These are phyloP conservation scores for Coleophoma eucalyptorum DNA, from an alignment of 2,329 filamentous ascomycete species.

Conservation along the genomic window DNA sequence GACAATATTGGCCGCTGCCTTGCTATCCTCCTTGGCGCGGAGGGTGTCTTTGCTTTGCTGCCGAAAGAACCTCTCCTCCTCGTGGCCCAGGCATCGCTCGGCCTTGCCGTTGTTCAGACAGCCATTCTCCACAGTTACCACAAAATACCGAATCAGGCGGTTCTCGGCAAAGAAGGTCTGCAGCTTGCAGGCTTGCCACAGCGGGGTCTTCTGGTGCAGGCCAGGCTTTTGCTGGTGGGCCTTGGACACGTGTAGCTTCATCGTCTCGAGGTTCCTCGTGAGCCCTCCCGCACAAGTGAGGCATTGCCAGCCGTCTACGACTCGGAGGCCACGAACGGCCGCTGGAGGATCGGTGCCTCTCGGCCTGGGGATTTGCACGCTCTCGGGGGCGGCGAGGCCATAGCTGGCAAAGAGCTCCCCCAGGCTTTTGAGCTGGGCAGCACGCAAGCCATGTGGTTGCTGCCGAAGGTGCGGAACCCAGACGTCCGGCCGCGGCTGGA, in stretches of 20 bases:
- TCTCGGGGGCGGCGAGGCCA: background rate
- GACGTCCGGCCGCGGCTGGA: conserved; percentile 36
- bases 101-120: background rate
- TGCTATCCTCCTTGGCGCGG: conserved; percentile 3
- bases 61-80: conserved; percentile 1
- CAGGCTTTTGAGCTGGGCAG: background rate
- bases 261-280: background rate
- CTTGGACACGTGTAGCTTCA: background rate
- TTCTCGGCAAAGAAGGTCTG: conserved; percentile 5
- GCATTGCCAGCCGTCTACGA: background rate
- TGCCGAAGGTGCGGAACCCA: conserved; percentile 1
- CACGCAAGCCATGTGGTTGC: conserved; percentile 1
- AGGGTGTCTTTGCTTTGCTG: background rate
- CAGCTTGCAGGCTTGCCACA: conserved; percentile 1
- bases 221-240: conserved; percentile 2
- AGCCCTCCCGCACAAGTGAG: background rate
- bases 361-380: too few species aligned
- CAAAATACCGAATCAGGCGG: conserved; percentile 2
- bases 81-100: background rate
- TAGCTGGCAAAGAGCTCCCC: conserved; percentile 2
- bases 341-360: background rate
- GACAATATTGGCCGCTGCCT: conserved; percentile 6
- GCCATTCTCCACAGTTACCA: background rate
- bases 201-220: background rate
- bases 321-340: background rate